Percentiles rank a stretch among this genome's conserved stretches.
These are phyloP conservation scores for Plasmodium berghei DNA, from an alignment of 169 alveolate genomes.

Conservation along the genomic window DNA sequence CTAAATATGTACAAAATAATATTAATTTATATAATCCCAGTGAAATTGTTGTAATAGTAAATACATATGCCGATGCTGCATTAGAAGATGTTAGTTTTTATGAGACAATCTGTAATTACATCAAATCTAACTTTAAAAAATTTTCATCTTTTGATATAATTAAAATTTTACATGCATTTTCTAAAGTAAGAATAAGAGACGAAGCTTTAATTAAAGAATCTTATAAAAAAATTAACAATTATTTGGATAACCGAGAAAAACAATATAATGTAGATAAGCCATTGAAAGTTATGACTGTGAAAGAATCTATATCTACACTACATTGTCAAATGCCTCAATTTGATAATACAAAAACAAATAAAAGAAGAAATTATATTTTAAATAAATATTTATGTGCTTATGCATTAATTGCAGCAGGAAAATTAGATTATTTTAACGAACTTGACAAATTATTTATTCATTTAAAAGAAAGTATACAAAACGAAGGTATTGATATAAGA, in stretches of 20 bases:
- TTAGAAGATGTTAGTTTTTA: conserved; percentile 73
- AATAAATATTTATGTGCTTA: conserved; percentile 71
- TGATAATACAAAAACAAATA: background rate
- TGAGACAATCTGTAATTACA: conserved; percentile 69
- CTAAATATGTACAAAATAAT: conserved; percentile 72
- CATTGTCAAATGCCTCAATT: background rate
- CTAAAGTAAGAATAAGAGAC: conserved; percentile 70
- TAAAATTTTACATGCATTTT: conserved; percentile 51
- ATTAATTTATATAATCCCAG: conserved; percentile 22
- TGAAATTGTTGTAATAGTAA: conserved; percentile 57
- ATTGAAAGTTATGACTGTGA: background rate
- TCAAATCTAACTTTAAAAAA: conserved; percentile 28
- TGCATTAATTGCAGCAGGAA: conserved; percentile 76
- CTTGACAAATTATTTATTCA: conserved; percentile 43
- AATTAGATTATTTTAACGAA: conserved; percentile 49
- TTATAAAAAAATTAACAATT: conserved; percentile 40
- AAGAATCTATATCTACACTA: background rate
- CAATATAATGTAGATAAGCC: background rate
- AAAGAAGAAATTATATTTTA: conserved; percentile 20
- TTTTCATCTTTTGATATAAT: conserved; percentile 53
- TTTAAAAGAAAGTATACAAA: conserved; percentile 47
- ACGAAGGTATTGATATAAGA: conserved; percentile 69
- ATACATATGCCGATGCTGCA: conserved; percentile 74
- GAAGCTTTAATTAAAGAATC: conserved; percentile 42
- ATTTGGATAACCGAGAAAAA: conserved; percentile 49